Base-by-base conservation (phyloP, 1,139 yeast species). In the Debaryomyces psychrophilus region DNA sequence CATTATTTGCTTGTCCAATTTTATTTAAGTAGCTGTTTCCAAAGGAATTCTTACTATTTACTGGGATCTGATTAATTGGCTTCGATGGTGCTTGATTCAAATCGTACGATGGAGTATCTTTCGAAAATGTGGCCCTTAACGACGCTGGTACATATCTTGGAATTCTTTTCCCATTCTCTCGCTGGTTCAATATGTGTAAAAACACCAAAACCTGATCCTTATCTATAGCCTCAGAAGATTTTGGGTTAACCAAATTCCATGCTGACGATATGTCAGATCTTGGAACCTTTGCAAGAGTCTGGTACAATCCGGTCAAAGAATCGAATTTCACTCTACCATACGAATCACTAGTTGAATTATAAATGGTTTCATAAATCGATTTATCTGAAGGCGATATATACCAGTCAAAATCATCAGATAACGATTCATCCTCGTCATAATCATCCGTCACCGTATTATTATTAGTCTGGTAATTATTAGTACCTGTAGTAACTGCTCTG, bases 141-240 rank as follows among this genome's bases (percentile, higher is more conserved):
- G 95, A 83, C 1, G 93, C 88, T n/a, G 99, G 99, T 4, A 93
- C 92, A n/a, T 90, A 86, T 49, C 95, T 75, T 34, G 99, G 99
- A 29, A 93, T 83, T 50, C 95, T 76, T 57, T 85, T 85, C 28
- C 97, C 97, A 60, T 85, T 85, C 51, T 90, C 88, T 57, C 97
- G 79, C 66, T 92, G 96, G 66, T 90, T 90, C 58, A 93, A 76
- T 55, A 92, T 90, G 67, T 93, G 99, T 55, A 93, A 74, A 56
- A 89, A 90, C 31, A 89, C 96, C 55, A 90, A 71, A 23, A 90
- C 85, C 64, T 95, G 99, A 67, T 93, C 98, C 59, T 87, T 90
- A 65, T 92, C 98, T 52, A 93, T 90, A 12, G 96, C 85, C 59
- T 87, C 90, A 46, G 83, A 82, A 39, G 87, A 83, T 58, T 87